Percentiles rank a stretch among this genome's conserved stretches.
phyloP scores from a whole-genome alignment of 23 red algal species.

The Cyanidium caldarium region DNA sequence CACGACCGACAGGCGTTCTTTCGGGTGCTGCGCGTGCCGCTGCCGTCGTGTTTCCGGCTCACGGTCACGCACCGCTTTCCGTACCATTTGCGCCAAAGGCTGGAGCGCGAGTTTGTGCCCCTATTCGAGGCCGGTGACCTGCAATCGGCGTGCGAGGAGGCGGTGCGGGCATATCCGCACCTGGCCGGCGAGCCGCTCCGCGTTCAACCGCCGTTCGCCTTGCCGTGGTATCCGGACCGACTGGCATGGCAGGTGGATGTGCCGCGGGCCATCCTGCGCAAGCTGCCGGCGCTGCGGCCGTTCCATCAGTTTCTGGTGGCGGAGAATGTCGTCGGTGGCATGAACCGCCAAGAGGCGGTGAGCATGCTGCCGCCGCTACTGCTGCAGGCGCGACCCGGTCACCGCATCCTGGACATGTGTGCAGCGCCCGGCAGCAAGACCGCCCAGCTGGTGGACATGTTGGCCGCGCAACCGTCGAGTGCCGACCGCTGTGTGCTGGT shows the following conservation, averaged over 20 bases:
- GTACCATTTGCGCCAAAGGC: conserved; percentile 1
- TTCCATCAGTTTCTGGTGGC: conserved; percentile 68
- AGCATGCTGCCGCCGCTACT: conserved; percentile 89
- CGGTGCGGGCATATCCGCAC: too few species aligned
- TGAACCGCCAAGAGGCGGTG: conserved; percentile 93
- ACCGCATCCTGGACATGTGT: conserved; percentile 69
- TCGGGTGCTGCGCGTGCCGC: conserved; percentile 12
- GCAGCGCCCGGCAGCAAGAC: conserved; percentile 96
- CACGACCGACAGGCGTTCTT: conserved; percentile 27
- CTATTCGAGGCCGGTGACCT: neutral
- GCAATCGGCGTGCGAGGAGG: too few species aligned
- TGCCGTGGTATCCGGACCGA: conserved; percentile 61
- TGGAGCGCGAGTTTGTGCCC: conserved; percentile 3
- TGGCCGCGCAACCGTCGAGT: conserved; percentile 3
- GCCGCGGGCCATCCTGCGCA: conserved; percentile 52
- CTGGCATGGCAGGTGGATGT: conserved; percentile 65
- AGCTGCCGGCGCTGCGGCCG: conserved; percentile 28
- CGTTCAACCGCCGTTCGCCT: conserved; percentile 18
- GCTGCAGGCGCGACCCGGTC: conserved; percentile 40
- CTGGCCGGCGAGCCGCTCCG: neutral
- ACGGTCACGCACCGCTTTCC: conserved; percentile 6
- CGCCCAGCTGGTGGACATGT: conserved; percentile 60
- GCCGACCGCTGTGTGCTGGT: conserved; percentile 30
- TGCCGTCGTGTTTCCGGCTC: conserved; percentile 50
- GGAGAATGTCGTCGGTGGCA: conserved; percentile 52